Base-by-base conservation (phyloP, 495 filamentous ascomycete genomes). In the Jackrogersella multiformis region DNA sequence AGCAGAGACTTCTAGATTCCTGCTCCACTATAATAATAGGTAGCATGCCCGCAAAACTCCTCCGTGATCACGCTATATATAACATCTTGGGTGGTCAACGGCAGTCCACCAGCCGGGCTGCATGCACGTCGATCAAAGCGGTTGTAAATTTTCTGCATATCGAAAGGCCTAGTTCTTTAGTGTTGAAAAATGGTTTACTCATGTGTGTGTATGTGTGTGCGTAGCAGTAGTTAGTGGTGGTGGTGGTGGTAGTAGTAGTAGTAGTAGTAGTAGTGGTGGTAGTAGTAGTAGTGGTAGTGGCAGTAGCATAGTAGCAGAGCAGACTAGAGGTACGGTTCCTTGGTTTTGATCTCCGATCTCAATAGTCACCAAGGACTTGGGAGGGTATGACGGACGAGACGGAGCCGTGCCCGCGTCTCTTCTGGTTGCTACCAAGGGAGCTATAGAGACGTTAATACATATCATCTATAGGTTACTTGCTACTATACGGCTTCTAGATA, bases 61-160 rank as follows among this genome's bases (percentile, higher is more conserved):
- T 61, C 56, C 55, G 36, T 42, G 56, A 69, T 64, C 61, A 61
- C 56, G 48, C 42, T 69, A 61, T 61, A 61, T 48, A 56, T 63
- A 56, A 26, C 26, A 34, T 34, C 38, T n/a, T 51, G 28, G 24
- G 16, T 56, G 45, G 44, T 49, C 15, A 5, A 49, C 35, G 26
- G 48, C 28, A 46, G 36, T 23, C 42, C 35, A 39, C 44, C 28
- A 35, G 56, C 49, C 65, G 61, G 41, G 56, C 49, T 69, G 61
- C 56, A 69, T 69, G 66, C 66, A 65, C 42, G 32, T 61, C 35
- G 66, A 69, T 65, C 21, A 65, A 69, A 61, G 23, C 52, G 61
- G 56, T 24, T 54, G 35, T 1, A 16, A 49, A 26, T 42, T 56
- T 18, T 18, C 56, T 69, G 61, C 56, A 61, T 56, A n/a, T 56